Base-by-base conservation (phyloP, 2,329 filamentous ascomycete genomes). In the Fusarium falciforme region DNA sequence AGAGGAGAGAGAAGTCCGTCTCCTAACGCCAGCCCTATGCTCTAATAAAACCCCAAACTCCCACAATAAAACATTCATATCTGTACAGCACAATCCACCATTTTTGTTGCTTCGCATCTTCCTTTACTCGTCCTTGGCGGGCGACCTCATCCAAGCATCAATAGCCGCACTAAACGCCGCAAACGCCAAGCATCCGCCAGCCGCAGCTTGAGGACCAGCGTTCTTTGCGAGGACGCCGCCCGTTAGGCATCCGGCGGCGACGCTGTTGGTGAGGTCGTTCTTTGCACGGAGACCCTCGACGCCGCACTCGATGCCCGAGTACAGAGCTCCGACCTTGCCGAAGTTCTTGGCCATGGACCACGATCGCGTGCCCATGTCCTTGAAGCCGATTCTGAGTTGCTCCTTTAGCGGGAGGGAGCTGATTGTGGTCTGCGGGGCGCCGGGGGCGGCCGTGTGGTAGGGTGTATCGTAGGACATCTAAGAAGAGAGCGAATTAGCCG, bases 401-500 rank as follows among this genome's bases (percentile, higher is more conserved):
- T 98, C 91, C 54, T 91, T 90, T 73, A 96, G 88, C 31, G 96
- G 95, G 22, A 99, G 90, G n/a, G 87, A 87, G 47, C 86, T 81
- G 69, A 91, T 79, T 57, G 86, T 82, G 27, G 77, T 83, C 29
- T 81, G 78, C 20, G 82, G 78, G 57, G 80, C 78, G 78, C 84
- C 84, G 49, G 85, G 84, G 58, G 77, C 79, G 35, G 84, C 79
- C 35, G 82, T 85, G 82, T 90, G 93, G 84, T 95, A 92, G 68
- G 96, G 94, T 0, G 95, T 98, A 82, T 99, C 96, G 89, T 99
- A 99, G 84, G 94, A 93, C 96, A 99, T 99, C 94, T 97, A 59
- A 69, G 61, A 58, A 59, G 5, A 63, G 38, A 10, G 17, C 55
- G 16, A 33, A 70, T 79, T 73, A 77, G 74, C 40, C 33, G 49